Percentiles rank a stretch among this genome's conserved stretches.
phyloP scores from a whole-genome alignment of 108 stramenopile species.

The Stephanodiscus minutulus region DNA sequence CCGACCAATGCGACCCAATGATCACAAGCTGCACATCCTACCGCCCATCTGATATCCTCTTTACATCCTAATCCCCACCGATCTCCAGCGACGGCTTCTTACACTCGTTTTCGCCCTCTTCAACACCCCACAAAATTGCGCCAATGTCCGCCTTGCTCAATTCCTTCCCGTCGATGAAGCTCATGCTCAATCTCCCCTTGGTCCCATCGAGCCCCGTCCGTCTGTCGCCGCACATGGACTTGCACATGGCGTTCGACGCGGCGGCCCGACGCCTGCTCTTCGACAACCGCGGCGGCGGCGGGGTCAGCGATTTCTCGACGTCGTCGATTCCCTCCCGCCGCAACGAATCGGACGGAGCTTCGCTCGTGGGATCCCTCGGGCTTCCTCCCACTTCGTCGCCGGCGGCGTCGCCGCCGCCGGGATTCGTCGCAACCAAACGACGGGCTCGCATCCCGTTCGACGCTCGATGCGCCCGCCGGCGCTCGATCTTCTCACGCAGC shows the following conservation, averaged over 20 bases:
- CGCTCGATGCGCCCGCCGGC: too few species aligned
- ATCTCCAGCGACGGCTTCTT: not conserved
- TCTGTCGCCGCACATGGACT: not conserved
- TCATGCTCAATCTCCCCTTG: conserved; percentile 6
- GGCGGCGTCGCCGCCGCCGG: too few species aligned
- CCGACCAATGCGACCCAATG: conserved; percentile 3
- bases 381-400: too few species aligned
- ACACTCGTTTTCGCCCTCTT: not conserved
- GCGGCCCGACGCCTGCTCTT: not conserved
- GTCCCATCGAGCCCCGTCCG: conserved; percentile 1
- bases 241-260: not conserved
- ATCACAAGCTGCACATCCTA: not conserved
- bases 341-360: too few species aligned
- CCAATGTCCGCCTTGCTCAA: not conserved
- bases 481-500: too few species aligned
- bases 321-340: not conserved
- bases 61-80: not conserved
- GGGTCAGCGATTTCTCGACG: not conserved
- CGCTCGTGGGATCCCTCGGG: too few species aligned
- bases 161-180: conserved; percentile 8
- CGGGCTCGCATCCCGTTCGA: too few species aligned
- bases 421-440: too few species aligned
- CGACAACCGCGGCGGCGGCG: too few species aligned
- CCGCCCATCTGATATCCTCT: not conserved
- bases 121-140: conserved; percentile 12